Percentiles rank a stretch among this genome's conserved stretches.
Conservation (phyloP, 1,284 basidiomycete species). For the Moesziomyces antarcticus region DNA sequence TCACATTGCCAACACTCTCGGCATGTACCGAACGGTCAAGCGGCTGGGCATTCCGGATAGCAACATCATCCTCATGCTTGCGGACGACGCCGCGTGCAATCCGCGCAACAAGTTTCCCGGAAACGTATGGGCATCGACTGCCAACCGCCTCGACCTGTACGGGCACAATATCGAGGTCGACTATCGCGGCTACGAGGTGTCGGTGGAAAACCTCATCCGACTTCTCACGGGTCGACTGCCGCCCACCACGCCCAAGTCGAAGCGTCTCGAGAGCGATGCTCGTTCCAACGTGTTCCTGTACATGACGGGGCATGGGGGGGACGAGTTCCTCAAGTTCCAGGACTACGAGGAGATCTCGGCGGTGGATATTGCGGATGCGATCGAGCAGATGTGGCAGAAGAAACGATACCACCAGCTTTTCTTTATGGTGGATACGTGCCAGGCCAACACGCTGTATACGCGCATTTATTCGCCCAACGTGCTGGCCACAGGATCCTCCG, state of each 20-base stretch:
- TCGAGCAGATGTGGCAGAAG: conserved; percentile 98
- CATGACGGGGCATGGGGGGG: conserved; percentile 97
- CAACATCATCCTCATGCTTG: conserved; percentile 98
- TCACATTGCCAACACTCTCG: conserved; percentile 98
- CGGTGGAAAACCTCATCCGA: conserved; percentile 92
- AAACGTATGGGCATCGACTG: conserved; percentile 85
- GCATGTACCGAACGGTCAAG: conserved; percentile 99
- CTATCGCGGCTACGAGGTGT: conserved; percentile 97
- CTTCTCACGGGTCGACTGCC: conserved; percentile 75
- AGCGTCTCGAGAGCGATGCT: conserved; percentile 89
- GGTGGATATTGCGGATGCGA: conserved; percentile 89
- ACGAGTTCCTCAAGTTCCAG: conserved; percentile 98
- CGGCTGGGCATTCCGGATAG: conserved; percentile 96
- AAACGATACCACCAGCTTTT: conserved; percentile 92
- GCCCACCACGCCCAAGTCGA: conserved; percentile 80
- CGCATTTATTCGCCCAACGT: conserved; percentile 96
- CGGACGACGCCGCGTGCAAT: conserved; percentile 96
- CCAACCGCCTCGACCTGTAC: conserved; percentile 85
- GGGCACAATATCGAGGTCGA: conserved; percentile 97
- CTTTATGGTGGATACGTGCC: conserved; percentile 98
- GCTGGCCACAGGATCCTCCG: conserved; percentile 88
- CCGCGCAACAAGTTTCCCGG: conserved; percentile 90
- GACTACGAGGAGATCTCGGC: conserved; percentile 98
- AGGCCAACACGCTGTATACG: conserved; percentile 94
- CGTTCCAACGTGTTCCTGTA: conserved; percentile 96